These are phyloP conservation scores for Fusarium irregulare DNA, from an alignment of 2,329 filamentous ascomycete species.

Conservation along the genomic window DNA sequence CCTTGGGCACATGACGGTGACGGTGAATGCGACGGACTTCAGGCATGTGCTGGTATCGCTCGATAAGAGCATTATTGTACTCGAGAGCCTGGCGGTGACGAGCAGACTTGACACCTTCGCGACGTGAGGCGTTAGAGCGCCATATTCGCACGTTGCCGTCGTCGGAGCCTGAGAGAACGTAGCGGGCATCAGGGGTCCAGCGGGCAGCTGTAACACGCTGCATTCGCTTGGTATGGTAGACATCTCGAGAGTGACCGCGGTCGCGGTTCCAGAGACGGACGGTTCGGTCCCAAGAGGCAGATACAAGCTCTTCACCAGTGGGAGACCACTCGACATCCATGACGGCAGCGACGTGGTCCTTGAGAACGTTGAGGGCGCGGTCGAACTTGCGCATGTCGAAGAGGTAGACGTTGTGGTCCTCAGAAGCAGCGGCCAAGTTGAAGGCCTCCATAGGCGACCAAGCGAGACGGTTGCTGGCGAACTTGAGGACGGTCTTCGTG, in stretches of 20 bases:
- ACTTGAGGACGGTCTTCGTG: conserved; percentile 81
- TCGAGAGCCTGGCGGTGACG: conserved; percentile 88
- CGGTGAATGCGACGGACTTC: conserved; percentile 91
- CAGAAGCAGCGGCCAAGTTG: conserved; percentile 92
- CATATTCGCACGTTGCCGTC: conserved; percentile 91
- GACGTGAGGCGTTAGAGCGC: conserved; percentile 85
- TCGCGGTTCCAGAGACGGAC: conserved; percentile 86
- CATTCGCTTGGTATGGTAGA: conserved; percentile 98
- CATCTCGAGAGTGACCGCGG: conserved; percentile 86
- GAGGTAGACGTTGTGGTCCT: conserved; percentile 89
- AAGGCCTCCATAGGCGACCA: conserved; percentile 99
- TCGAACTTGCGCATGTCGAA: conserved; percentile 96
- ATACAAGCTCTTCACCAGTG: conserved; percentile 92
- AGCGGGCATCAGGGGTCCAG: conserved; percentile 91
- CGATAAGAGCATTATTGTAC: conserved; percentile 86
- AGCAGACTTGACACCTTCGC: conserved; percentile 86
- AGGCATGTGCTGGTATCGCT: conserved; percentile 93
- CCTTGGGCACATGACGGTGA: conserved; percentile 90
- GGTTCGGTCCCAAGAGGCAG: conserved; percentile 86
- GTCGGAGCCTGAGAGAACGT: conserved; percentile 89
- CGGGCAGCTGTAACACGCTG: conserved; percentile 88
- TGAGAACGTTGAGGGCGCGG: conserved; percentile 87
- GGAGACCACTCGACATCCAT: conserved; percentile 98
- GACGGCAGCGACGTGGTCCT: conserved; percentile 88
- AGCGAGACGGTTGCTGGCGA: conserved; percentile 83